These are phyloP conservation scores for Mucor racemosus DNA, from an alignment of 371 early-diverging fungal genomes.

Conservation along the genomic window DNA sequence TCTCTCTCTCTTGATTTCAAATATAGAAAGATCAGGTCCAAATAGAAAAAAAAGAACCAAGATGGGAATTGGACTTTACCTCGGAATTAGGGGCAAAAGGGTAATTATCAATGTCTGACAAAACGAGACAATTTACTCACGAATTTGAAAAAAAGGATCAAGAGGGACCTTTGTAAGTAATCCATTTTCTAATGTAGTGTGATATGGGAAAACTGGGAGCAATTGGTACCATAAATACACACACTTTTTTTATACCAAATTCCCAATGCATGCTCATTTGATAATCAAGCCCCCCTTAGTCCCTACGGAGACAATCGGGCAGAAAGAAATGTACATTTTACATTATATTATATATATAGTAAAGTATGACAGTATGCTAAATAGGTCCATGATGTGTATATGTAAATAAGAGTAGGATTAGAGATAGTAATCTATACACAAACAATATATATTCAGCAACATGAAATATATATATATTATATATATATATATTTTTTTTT, in stretches of 20 bases:
- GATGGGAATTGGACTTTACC: too few relatives aligned
- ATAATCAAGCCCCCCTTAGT: conserved; percentile 14
- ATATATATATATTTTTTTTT: too few relatives aligned
- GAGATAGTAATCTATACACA: too few relatives aligned
- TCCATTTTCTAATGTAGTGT: background rate
- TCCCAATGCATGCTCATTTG: conserved; percentile 14
- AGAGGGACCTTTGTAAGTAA: conserved; percentile 9
- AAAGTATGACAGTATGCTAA: background rate
- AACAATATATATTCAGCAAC: too few relatives aligned
- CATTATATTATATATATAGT: background rate
- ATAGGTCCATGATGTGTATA: background rate
- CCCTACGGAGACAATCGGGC: conserved; percentile 19
- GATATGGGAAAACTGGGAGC: conserved; percentile 13
- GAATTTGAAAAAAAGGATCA: conserved; percentile 11
- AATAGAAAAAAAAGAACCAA: too few relatives aligned
- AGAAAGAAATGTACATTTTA: too few relatives aligned
- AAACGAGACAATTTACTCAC: background rate
- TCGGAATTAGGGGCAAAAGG: conserved; percentile 8
- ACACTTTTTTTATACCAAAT: background rate
- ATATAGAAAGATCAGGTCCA: too few relatives aligned
- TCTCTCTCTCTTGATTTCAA: too few relatives aligned
- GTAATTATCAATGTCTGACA: background rate
- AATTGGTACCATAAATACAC: background rate
- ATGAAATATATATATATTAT: too few relatives aligned
- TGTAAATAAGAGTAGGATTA: too few relatives aligned